Percentiles rank a stretch among this genome's conserved stretches.
Conservation (phyloP, 192 early-diverging fungal genomes). For the Endogone sp. region DNA sequence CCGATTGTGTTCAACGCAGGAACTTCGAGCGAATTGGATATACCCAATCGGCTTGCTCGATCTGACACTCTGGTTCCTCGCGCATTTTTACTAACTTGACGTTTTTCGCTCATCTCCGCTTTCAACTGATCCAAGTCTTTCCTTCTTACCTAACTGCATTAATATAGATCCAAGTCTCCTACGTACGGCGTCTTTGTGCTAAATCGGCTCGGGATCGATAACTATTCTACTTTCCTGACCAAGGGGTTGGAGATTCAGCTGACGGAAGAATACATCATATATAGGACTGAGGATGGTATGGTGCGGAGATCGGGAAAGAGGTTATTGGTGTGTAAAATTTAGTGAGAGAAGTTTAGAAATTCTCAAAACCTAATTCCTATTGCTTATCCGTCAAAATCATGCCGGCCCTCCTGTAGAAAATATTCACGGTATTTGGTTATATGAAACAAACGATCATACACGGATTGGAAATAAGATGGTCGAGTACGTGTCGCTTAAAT, state of each 20-base stretch:
- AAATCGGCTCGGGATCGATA: conserved; percentile 84
- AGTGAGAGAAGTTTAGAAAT: too few relatives aligned
- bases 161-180: conserved; percentile 50
- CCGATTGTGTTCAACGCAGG: not conserved
- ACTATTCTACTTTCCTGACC: conserved; percentile 64
- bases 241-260: conserved; percentile 75
- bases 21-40: too few relatives aligned
- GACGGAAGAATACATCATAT: conserved; percentile 86
- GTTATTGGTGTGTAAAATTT: conserved; percentile 4
- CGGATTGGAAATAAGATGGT: conserved; percentile 48
- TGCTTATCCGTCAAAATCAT: not conserved
- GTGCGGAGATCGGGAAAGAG: not conserved
- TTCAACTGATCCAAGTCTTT: too few relatives aligned
- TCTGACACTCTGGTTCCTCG: too few relatives aligned
- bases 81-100: too few relatives aligned
- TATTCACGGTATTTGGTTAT: conserved; percentile 77
- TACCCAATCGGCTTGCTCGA: too few relatives aligned
- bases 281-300: conserved; percentile 61
- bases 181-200: conserved; percentile 81
- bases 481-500: conserved; percentile 28
- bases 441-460: conserved; percentile 63
- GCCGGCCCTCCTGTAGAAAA: conserved; percentile 6
- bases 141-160: too few relatives aligned
- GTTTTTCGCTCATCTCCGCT: too few relatives aligned
- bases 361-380: too few relatives aligned